phyloP scores from a whole-genome alignment of 495 filamentous ascomycete species.

The Xylaria scruposa region DNA sequence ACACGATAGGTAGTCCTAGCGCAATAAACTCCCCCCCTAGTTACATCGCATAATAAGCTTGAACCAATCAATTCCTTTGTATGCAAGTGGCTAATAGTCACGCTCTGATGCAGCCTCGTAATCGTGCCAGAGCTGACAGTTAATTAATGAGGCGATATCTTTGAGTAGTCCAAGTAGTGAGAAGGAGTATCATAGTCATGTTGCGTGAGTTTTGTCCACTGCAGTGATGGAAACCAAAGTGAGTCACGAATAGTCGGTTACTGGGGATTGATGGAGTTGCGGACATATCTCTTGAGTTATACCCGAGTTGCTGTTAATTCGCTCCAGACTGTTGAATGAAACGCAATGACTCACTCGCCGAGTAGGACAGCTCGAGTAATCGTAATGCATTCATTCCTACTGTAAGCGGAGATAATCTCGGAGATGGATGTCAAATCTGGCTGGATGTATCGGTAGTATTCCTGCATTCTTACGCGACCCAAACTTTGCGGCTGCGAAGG shows the following conservation, averaged over 20 bases:
- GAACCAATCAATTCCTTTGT: not conserved
- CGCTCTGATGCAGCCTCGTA: not conserved
- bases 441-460: not conserved
- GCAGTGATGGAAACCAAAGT: not conserved
- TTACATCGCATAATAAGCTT: not conserved
- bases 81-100: not conserved
- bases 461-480: not conserved
- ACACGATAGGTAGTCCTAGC: not conserved
- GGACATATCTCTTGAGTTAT: not conserved
- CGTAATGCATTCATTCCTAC: not conserved
- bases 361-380: not conserved
- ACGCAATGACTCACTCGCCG: slow-evolving; percentile 10
- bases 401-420: not conserved
- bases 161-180: not conserved
- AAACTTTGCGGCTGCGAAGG: not conserved
- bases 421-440: not conserved
- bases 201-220: not conserved
- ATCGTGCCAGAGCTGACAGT: not conserved
- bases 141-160: not conserved
- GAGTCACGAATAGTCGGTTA: not conserved
- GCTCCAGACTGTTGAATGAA: not conserved
- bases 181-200: not conserved
- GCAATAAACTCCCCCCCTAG: not conserved
- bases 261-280: not conserved
- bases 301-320: not conserved